Base-by-base conservation (phyloP, 202 grass and related monocot genomes). In the Setaria italica region DNA sequence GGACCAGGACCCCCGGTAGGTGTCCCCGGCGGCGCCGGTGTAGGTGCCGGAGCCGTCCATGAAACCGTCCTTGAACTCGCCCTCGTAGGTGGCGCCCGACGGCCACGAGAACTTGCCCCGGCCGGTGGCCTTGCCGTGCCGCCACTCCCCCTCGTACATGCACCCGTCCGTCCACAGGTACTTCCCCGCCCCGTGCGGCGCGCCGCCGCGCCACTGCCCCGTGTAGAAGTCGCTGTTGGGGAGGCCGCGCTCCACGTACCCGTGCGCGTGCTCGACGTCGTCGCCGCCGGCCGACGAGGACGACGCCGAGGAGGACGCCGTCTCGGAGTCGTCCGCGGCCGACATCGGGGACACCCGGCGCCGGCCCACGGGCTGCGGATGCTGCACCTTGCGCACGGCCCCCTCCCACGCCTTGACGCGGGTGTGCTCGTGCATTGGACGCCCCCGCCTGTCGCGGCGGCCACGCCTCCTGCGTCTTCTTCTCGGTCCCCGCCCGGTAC, bases 141-240 rank as follows among this genome's bases (percentile, higher is more conserved):
- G 80, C 97, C 97, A 99, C 48, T 99, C 94, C 21, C 97, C 97
- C 66, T 99, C 97, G 87, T 99, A 94, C 97, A 99, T 99, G 82
- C 97, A 99, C 11, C 97, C 97, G 73, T 97, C 97, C n/a, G 89
- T 93, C 97, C 97, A 99, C 32, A 99, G 79, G 29, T 99, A 99
- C 85, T 99, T 99, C 0, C 94, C 97, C 17, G 80, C 69, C 32
- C 94, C 94, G 80, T 99, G 90, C 11, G 94, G 97, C 19, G 90
- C 86, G 59, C 90, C 92, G 72, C 42, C 86, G 80, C 72, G 70
- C 97, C 94, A 99, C 73, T 90, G 90, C 20, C 97, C 97, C 13
- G 90, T 99, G 89, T 99, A 99, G 85, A 99, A 94, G 74, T 99
- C 97, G 10, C 90, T 91, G 83, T 92, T 99, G 47, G 92, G 88